Conservation (phyloP, 495 filamentous ascomycete species). For the Penicillium ucsense region DNA sequence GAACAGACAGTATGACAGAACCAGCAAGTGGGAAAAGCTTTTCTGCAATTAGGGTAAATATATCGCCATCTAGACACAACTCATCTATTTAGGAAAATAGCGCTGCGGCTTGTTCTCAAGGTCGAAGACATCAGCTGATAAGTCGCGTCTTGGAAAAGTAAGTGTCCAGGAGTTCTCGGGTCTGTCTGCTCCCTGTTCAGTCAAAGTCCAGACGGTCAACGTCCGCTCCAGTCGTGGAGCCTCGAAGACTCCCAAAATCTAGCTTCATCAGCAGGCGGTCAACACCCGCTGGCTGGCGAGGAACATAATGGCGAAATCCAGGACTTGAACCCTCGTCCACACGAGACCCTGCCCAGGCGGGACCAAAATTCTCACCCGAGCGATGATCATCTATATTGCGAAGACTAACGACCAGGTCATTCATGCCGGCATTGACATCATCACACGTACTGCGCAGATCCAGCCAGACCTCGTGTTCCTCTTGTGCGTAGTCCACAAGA, state of each 20-base stretch:
- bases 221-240: conserved; percentile 2
- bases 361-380: conserved; percentile 29
- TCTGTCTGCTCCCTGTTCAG: neutral
- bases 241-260: conserved; percentile 51
- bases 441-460: conserved; percentile 38
- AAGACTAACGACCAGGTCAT: conserved; percentile 49
- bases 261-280: conserved; percentile 80
- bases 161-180: too few relatives aligned
- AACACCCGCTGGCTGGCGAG: conserved; percentile 58
- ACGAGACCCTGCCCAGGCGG: conserved; percentile 5
- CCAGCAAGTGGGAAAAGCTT: too few relatives aligned
- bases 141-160: too few relatives aligned
- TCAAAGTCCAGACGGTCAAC: conserved; percentile 5
- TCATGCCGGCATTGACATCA: conserved; percentile 44
- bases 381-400: conserved; percentile 48
- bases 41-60: too few relatives aligned
- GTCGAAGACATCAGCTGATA: too few relatives aligned
- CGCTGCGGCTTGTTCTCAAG: too few relatives aligned
- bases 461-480: conserved; percentile 53
- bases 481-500: conserved; percentile 55
- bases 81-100: too few relatives aligned
- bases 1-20: too few relatives aligned
- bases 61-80: too few relatives aligned
- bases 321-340: conserved; percentile 11
- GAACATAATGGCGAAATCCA: conserved; percentile 44